These are phyloP conservation scores for Ophiostoma tasmaniense DNA, from an alignment of 2,329 filamentous ascomycete species.

Conservation along the genomic window DNA sequence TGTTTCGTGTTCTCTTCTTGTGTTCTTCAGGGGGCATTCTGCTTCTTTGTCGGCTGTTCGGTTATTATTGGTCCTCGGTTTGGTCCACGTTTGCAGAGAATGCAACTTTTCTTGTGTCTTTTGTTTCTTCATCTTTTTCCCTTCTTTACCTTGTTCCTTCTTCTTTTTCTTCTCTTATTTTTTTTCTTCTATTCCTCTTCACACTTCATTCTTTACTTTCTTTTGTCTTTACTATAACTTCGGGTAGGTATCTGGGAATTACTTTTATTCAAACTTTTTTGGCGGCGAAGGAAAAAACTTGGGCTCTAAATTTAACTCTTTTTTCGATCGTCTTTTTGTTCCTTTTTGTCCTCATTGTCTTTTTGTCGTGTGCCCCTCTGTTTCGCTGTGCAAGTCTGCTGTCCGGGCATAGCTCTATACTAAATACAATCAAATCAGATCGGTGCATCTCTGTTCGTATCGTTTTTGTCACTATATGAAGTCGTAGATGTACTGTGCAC, in stretches of 20 bases:
- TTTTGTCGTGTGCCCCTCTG: not conserved
- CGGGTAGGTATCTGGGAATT: slow-evolving; percentile 15
- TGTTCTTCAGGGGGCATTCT: not conserved
- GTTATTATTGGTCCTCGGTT: not conserved
- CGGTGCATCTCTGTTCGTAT: slow-evolving; percentile 23
- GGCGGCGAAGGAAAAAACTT: slow-evolving; percentile 20
- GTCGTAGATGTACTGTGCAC: not conserved
- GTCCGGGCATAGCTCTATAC: too few species aligned
- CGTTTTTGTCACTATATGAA: too few species aligned
- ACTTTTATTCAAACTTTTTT: slow-evolving; percentile 10
- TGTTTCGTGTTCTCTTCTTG: too few species aligned
- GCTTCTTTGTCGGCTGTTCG: not conserved
- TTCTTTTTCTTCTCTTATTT: not conserved
- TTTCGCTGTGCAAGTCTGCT: not conserved
- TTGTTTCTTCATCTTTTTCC: not conserved
- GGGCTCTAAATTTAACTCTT: slow-evolving; percentile 13
- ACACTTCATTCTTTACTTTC: not conserved
- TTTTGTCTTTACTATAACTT: slow-evolving; percentile 8
- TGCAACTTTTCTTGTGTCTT: not conserved
- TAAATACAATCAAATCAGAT: not conserved
- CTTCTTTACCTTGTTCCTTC: not conserved
- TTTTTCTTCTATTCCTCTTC: not conserved
- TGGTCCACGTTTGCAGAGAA: not conserved
- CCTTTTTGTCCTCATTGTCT: not conserved
- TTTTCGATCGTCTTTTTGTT: slow-evolving; percentile 10